These are phyloP conservation scores for Irpex sp. DNA, from an alignment of 1,284 basidiomycete species.

Conservation along the genomic window DNA sequence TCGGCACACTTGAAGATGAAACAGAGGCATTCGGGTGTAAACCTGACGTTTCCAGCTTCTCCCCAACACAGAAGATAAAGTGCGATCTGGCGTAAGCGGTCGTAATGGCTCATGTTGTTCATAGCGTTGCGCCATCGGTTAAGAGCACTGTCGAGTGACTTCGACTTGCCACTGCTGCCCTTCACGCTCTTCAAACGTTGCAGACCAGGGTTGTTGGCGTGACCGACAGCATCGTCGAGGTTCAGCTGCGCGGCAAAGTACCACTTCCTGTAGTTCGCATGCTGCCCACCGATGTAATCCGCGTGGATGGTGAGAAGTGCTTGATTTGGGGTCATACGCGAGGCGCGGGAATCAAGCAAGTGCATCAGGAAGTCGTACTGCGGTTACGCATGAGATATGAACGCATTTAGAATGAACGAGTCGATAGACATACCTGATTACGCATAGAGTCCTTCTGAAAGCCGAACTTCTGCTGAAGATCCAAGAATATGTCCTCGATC, in stretches of 20 bases:
- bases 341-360: constrained; percentile 91
- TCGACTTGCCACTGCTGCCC: constrained; percentile 60
- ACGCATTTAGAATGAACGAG: neutral
- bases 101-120: constrained; percentile 99
- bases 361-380: constrained; percentile 99
- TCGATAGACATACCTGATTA: constrained; percentile 65
- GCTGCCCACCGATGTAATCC: constrained; percentile 97
- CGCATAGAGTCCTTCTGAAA: constrained; percentile 94
- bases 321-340: constrained; percentile 98
- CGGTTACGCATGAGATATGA: neutral
- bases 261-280: constrained; percentile 98
- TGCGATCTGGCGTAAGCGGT: constrained; percentile 93
- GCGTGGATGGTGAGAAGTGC: constrained; percentile 95
- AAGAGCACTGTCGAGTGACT: constrained; percentile 90
- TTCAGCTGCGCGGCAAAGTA: constrained; percentile 99
- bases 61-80: constrained; percentile 98
- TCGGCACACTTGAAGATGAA: constrained; percentile 99
- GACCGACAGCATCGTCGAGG: constrained; percentile 97
- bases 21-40: constrained; percentile 95
- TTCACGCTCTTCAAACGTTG: constrained; percentile 87
- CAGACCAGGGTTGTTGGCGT: constrained; percentile 90
- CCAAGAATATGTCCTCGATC: constrained; percentile 98
- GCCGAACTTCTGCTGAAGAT: constrained; percentile 98
- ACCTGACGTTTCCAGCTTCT: constrained; percentile 96
- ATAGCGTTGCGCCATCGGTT: constrained; percentile 97